Percentiles rank a stretch among this genome's conserved stretches.
Evolutionary conservation across 768 basidiomycete species (phyloP).

Genomic region (Jaapia argillacea): DNA sequence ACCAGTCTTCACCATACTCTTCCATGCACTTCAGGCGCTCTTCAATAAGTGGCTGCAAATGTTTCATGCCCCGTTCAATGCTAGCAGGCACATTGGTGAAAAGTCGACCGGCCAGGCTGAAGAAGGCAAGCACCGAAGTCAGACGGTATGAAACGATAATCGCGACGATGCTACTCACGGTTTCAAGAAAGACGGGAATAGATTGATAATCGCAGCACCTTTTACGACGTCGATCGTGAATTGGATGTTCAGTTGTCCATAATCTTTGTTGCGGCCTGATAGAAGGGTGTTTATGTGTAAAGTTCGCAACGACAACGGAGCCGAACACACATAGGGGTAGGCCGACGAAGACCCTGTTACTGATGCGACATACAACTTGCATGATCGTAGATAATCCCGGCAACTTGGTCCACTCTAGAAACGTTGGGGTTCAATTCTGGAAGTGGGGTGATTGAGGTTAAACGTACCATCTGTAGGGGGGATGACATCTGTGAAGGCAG

Average conservation of each 20-base stretch:
- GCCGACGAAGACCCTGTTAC: conserved; percentile 39
- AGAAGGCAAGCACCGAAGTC: neutral
- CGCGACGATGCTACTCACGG: conserved; percentile 29
- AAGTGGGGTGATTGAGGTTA: neutral
- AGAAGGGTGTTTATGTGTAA: too few species aligned
- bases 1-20: conserved; percentile 17
- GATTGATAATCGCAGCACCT: conserved; percentile 20
- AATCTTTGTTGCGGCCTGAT: conserved; percentile 30
- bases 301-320: too few species aligned
- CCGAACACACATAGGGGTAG: conserved; percentile 36
- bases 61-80: conserved; percentile 5
- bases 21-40: conserved; percentile 15
- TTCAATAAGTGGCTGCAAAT: conserved; percentile 20
- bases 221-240: conserved; percentile 24
- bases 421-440: neutral
- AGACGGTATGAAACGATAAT: conserved; percentile 10
- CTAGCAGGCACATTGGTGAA: conserved; percentile 5
- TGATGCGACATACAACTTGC: conserved; percentile 28
- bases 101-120: conserved; percentile 11
- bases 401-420: conserved; percentile 30
- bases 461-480: neutral
- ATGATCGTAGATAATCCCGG: conserved; percentile 16
- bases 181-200: conserved; percentile 33
- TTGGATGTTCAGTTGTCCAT: conserved; percentile 20
- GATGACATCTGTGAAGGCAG: conserved; percentile 28